Percentiles rank a stretch among this genome's conserved stretches.
These are phyloP conservation scores for Typha latifolia DNA, from an alignment of 176 grass and related monocot species.

Conservation along the genomic window DNA sequence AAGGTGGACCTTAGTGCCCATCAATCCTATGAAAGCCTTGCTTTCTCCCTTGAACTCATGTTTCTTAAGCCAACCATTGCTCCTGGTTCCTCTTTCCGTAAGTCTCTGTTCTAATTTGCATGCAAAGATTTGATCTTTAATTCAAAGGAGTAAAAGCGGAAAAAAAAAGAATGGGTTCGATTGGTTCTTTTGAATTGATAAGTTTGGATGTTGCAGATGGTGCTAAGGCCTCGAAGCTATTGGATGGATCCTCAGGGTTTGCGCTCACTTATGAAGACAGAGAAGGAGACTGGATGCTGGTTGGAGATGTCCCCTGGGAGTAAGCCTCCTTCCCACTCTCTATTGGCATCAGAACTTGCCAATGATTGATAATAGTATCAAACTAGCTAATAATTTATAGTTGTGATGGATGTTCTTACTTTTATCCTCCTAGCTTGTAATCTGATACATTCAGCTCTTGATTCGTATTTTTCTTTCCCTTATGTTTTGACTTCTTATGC, in stretches of 20 bases:
- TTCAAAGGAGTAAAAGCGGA: not conserved
- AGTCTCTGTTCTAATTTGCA: conserved; percentile 7
- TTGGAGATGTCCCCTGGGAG: conserved; percentile 93
- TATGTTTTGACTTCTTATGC: too few relatives aligned
- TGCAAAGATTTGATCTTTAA: not conserved
- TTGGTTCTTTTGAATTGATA: not conserved
- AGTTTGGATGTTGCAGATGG: conserved; percentile 26
- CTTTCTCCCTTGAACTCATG: conserved; percentile 67
- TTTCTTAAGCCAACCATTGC: conserved; percentile 39
- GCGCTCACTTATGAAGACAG: conserved; percentile 82
- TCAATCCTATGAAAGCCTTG: conserved; percentile 54
- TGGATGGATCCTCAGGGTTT: conserved; percentile 50
- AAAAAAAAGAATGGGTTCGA: too few relatives aligned
- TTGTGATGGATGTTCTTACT: too few relatives aligned
- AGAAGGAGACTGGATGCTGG: conserved; percentile 94
- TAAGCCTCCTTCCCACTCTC: conserved; percentile 13
- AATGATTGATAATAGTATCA: not conserved
- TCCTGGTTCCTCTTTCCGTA: conserved; percentile 29
- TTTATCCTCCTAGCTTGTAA: too few relatives aligned
- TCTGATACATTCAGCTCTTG: too few relatives aligned
- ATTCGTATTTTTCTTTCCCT: too few relatives aligned
- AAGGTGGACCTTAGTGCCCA: conserved; percentile 64
- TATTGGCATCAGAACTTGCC: not conserved
- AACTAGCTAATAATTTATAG: too few relatives aligned
- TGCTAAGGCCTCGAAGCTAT: conserved; percentile 31